phyloP scores from a whole-genome alignment of 2,329 filamentous ascomycete genomes.

The Coleophoma eucalyptorum region DNA sequence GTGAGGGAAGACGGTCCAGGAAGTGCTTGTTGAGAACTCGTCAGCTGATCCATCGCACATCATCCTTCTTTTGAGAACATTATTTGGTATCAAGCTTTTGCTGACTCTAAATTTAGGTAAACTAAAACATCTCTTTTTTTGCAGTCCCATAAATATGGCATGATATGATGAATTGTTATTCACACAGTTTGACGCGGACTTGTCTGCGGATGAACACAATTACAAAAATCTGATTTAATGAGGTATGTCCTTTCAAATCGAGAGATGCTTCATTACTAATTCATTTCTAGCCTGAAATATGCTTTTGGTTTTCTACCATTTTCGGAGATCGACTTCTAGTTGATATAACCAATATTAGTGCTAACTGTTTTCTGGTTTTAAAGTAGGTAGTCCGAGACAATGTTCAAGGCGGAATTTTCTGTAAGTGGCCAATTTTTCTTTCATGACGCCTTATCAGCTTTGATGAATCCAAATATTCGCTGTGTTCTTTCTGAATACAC shows the following conservation, averaged over 20 bases:
- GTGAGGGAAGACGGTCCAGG: conserved; percentile 27
- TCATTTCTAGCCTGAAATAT: conserved; percentile 25
- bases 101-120: conserved; percentile 10
- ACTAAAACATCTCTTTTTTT: not conserved
- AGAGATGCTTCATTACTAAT: conserved; percentile 9
- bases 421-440: conserved; percentile 7
- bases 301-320: conserved; percentile 20
- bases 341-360: conserved; percentile 4
- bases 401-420: not conserved
- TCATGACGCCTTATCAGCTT: conserved; percentile 10
- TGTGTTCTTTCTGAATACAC: conserved; percentile 29
- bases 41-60: conserved; percentile 33
- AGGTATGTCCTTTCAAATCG: conserved; percentile 25
- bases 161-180: conserved; percentile 37
- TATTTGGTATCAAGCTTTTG: conserved; percentile 3
- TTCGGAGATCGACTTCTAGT: conserved; percentile 3
- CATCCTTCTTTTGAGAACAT: conserved; percentile 10
- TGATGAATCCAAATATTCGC: conserved; percentile 31
- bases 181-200: conserved; percentile 37
- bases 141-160: conserved; percentile 14
- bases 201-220: conserved; percentile 30
- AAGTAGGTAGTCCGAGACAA: too few relatives aligned
- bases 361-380: conserved; percentile 12
- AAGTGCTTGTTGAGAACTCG: conserved; percentile 39
- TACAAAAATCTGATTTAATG: conserved; percentile 42